Conservation (phyloP, 768 basidiomycete species). For the Serendipita sp. region DNA sequence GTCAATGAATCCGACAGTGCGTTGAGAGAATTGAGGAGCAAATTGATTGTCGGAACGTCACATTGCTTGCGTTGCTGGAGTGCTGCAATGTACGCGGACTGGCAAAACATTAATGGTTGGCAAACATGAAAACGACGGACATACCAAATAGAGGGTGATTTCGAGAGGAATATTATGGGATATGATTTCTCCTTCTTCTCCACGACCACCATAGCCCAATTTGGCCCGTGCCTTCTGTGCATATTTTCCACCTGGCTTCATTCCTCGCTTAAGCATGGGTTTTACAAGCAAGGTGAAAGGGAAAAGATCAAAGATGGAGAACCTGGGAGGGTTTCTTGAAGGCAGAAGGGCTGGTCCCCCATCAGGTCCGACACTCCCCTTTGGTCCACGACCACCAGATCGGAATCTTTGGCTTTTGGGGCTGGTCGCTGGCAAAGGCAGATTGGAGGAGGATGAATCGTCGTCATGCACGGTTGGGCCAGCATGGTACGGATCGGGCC, state of each 20-base stretch:
- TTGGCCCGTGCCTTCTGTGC: conserved; percentile 38
- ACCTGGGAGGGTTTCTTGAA: conserved; percentile 39
- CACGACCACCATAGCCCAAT: conserved; percentile 14
- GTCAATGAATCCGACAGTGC: conserved; percentile 40
- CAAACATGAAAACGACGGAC: conserved; percentile 19
- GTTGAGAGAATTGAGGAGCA: conserved; percentile 31
- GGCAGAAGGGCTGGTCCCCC: conserved; percentile 37
- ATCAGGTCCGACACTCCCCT: conserved; percentile 15
- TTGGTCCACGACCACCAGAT: not conserved
- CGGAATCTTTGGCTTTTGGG: not conserved
- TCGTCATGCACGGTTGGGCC: not conserved
- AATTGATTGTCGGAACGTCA: conserved; percentile 40
- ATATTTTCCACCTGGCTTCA: conserved; percentile 42
- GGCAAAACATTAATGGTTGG: not conserved
- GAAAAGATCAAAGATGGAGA: conserved; percentile 45
- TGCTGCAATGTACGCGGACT: conserved; percentile 38
- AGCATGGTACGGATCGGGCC: conserved; percentile 3
- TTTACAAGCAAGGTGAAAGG: conserved; percentile 46
- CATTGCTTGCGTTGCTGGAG: conserved; percentile 37
- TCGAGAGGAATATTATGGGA: conserved; percentile 54
- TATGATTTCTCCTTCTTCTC: conserved; percentile 19
- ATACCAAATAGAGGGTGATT: conserved; percentile 27
- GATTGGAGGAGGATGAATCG: not conserved
- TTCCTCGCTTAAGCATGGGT: conserved; percentile 30
- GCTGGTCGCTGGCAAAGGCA: not conserved